phyloP scores from a whole-genome alignment of 2,329 filamentous ascomycete genomes.

The Colletotrichum spinosum region DNA sequence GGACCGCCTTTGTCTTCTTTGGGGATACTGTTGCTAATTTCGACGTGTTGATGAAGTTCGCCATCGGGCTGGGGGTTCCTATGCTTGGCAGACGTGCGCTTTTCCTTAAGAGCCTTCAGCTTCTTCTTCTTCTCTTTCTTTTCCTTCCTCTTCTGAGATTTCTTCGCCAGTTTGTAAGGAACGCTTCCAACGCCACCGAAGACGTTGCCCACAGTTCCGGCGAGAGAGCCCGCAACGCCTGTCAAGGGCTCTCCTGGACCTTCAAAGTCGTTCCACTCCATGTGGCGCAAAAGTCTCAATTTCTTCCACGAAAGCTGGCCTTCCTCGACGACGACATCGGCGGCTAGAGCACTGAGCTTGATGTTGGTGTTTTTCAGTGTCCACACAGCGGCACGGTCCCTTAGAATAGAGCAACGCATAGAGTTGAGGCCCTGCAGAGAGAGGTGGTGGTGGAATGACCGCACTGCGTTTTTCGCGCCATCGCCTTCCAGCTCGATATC shows the following conservation, averaged over 20 bases:
- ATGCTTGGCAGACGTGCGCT: conserved; percentile 34
- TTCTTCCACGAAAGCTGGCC: conserved; percentile 73
- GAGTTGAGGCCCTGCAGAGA: conserved; percentile 61
- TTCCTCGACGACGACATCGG: conserved; percentile 71
- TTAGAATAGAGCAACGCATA: conserved; percentile 75
- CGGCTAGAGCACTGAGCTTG: conserved; percentile 72
- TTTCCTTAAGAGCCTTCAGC: conserved; percentile 46
- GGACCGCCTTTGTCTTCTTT: neutral
- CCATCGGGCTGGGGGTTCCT: conserved; percentile 17
- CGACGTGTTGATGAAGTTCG: conserved; percentile 35
- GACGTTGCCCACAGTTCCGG: conserved; percentile 68
- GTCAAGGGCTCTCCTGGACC: conserved; percentile 80
- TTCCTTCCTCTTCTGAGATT: conserved; percentile 64
- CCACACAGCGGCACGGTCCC: conserved; percentile 75
- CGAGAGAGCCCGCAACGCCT: conserved; percentile 71
- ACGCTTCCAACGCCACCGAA: conserved; percentile 73
- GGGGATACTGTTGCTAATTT: conserved; percentile 25
- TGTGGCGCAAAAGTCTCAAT: conserved; percentile 72
- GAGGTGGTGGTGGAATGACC: conserved; percentile 72
- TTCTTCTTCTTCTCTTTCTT: conserved; percentile 63
- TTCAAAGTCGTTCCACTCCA: conserved; percentile 82
- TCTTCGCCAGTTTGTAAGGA: conserved; percentile 70
- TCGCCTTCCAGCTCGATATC: conserved; percentile 73
- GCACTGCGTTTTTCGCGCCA: conserved; percentile 76
- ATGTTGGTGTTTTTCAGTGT: conserved; percentile 70